Percentiles rank a stretch among this genome's conserved stretches.
phyloP scores from a whole-genome alignment of 768 basidiomycete species.

The Flagelloscypha sp. region DNA sequence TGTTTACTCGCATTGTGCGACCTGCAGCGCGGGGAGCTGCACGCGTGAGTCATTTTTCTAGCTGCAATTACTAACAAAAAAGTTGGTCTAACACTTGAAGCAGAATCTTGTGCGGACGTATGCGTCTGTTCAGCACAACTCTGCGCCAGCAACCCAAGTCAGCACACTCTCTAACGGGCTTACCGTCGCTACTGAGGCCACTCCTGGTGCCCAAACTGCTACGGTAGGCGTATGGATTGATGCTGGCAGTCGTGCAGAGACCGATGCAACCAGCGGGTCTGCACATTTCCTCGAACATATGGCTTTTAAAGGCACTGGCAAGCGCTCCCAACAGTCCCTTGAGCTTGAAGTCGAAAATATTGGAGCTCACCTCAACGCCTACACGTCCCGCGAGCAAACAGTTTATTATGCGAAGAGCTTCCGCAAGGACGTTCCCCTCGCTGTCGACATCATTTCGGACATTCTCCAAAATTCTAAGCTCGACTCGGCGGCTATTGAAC shows the following conservation, averaged over 20 bases:
- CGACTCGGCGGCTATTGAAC: conserved; percentile 78
- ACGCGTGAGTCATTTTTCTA: conserved; percentile 8
- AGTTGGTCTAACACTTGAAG: conserved; percentile 1
- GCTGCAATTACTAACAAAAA: conserved; percentile 8
- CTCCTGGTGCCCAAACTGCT: conserved; percentile 87
- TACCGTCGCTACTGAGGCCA: conserved; percentile 88
- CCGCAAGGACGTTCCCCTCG: conserved; percentile 82
- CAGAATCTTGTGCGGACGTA: conserved; percentile 59
- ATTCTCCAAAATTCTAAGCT: conserved; percentile 97
- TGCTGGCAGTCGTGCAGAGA: conserved; percentile 95
- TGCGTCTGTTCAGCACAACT: conserved; percentile 61
- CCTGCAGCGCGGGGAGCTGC: conserved; percentile 33
- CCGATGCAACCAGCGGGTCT: conserved; percentile 87
- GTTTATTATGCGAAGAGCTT: conserved; percentile 99
- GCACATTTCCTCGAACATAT: conserved; percentile 99
- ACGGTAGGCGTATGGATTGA: conserved; percentile 99
- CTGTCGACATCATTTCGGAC: conserved; percentile 96
- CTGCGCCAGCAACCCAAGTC: conserved; percentile 77
- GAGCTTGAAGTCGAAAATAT: conserved; percentile 98
- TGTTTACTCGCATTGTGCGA: conserved; percentile 36
- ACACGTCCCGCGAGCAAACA: conserved; percentile 97
- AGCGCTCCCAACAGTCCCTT: conserved; percentile 79
- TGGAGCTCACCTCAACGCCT: conserved; percentile 95
- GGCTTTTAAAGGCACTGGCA: conserved; percentile 95
- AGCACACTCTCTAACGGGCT: conserved; percentile 92